These are phyloP conservation scores for Hypomyces perniciosus DNA, from an alignment of 2,329 filamentous ascomycete species.

Conservation along the genomic window DNA sequence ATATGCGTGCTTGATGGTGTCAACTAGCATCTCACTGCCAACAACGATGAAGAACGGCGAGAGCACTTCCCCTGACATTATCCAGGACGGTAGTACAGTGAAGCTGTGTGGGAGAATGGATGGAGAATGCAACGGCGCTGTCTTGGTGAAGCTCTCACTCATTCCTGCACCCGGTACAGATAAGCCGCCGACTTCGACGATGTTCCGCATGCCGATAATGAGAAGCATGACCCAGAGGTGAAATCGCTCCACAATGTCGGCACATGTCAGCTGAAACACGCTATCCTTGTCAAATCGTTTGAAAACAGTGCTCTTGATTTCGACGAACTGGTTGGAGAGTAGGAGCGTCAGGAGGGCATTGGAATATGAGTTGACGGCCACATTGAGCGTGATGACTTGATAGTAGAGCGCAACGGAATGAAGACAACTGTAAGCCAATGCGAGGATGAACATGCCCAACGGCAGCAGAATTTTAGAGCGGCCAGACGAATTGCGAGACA, in stretches of 20 bases:
- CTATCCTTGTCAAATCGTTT: slow-evolving; percentile 99
- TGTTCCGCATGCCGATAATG: slow-evolving; percentile 92
- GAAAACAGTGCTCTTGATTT: slow-evolving; percentile 97
- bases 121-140: slow-evolving; percentile 56
- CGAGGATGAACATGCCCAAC: slow-evolving; percentile 83
- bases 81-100: slow-evolving; percentile 76
- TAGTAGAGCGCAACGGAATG: slow-evolving; percentile 90
- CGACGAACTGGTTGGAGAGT: slow-evolving; percentile 96
- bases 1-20: slow-evolving; percentile 95
- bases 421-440: slow-evolving; percentile 78
- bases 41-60: slow-evolving; percentile 91
- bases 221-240: slow-evolving; percentile 96
- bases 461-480: slow-evolving; percentile 87
- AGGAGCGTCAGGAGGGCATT: slow-evolving; percentile 89
- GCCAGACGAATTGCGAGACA: slow-evolving; percentile 81
- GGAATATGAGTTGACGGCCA: slow-evolving; percentile 97
- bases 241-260: slow-evolving; percentile 93
- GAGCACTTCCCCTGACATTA: slow-evolving; percentile 73
- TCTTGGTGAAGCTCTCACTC: slow-evolving; percentile 46
- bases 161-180: slow-evolving; percentile 50
- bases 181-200: slow-evolving; percentile 88
- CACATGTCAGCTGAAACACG: slow-evolving; percentile 90
- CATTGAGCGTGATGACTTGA: slow-evolving; percentile 95
- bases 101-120: slow-evolving; percentile 88
- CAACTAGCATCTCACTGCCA: slow-evolving; percentile 93